Base-by-base conservation (phyloP, 2,329 filamentous ascomycete genomes). In the Trichoderma asperellum region DNA sequence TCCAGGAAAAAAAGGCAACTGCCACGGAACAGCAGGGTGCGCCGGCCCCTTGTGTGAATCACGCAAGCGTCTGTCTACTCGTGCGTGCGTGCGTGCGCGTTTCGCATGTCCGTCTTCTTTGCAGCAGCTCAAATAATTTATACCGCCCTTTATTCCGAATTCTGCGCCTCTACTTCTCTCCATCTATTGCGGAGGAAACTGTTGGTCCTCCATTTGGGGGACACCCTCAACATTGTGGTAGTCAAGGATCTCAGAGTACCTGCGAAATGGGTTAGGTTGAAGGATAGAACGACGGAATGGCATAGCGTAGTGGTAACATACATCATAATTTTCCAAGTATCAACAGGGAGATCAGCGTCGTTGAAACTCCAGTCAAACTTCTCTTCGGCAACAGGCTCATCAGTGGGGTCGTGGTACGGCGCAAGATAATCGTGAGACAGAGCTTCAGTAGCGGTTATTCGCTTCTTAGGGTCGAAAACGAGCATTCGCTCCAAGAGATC, bases 301-400 rank as follows among this genome's bases (percentile, higher is more conserved):
- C 7, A 14, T 7, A 27, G 18, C 5, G 57, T 27, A 16, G 6
- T 27, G 21, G 21, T 27, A 27, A 80, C 91, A 78, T 86, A 97
- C 96, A 99, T 99, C 96, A 98, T 99, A 79, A 99, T 97, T 85
- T 99, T 99, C 96, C 96, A 99, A n/a, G 94, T 97, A 79, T 99
- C 96, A 62, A 98, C 94, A 0, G 96, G 95, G 69, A 99, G 85
- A 78, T 99, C 96, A 59, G 95, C 96, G 76, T 99, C 96, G 80
- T 98, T 98, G 83, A 99, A 99, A 66, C 94, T 97, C 96, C 96
- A 99, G 80, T 99, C 96, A 76, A 99, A 99, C 83, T 97, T 97
- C 85, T 97, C 94, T 71, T 97, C 93, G 27, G 96, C 93, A 18
- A 94, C 90, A 1, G 96, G 96, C 85, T 99, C 96, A 77, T 99